Conservation (phyloP, 768 basidiomycete genomes). For the Mycena amicta region DNA sequence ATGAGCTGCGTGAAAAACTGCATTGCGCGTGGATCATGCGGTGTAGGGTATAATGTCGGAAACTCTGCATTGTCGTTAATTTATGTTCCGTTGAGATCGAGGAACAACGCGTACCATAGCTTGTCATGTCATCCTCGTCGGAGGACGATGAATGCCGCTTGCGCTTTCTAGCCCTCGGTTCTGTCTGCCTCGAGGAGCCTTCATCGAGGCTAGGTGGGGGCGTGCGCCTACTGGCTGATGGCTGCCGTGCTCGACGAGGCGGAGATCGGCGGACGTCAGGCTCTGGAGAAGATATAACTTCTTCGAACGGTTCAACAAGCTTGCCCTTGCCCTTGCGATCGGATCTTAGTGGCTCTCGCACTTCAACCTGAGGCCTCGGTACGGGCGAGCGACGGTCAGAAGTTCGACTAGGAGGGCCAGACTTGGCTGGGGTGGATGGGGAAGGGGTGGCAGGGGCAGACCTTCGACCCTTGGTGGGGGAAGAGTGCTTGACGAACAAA, state of each 20-base stretch:
- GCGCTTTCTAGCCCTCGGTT: constrained; percentile 7
- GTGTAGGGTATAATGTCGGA: too few relatives aligned
- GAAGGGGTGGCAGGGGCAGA: neutral
- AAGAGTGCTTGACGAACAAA: constrained; percentile 1
- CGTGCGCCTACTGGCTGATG: neutral
- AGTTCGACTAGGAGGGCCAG: neutral
- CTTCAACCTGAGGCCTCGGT: neutral
- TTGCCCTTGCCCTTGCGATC: constrained; percentile 23
- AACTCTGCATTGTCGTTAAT: constrained; percentile 2
- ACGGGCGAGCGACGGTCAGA: neutral
- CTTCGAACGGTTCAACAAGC: constrained; percentile 12
- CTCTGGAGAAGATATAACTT: neutral
- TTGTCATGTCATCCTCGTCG: too few relatives aligned
- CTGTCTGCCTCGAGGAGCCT: neutral
- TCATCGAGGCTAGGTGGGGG: neutral
- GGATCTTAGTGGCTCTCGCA: neutral
- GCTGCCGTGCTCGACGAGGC: neutral
- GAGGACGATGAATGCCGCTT: constrained; percentile 12
- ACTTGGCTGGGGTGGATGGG: neutral
- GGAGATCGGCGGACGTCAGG: neutral
- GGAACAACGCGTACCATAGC: neutral
- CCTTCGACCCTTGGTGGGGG: neutral
- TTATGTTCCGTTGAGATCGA: neutral
- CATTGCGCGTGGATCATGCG: constrained; percentile 26
- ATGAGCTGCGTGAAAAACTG: constrained; percentile 17